phyloP scores from a whole-genome alignment of 179 eudicot species.

The Drosera spatulata region DNA sequence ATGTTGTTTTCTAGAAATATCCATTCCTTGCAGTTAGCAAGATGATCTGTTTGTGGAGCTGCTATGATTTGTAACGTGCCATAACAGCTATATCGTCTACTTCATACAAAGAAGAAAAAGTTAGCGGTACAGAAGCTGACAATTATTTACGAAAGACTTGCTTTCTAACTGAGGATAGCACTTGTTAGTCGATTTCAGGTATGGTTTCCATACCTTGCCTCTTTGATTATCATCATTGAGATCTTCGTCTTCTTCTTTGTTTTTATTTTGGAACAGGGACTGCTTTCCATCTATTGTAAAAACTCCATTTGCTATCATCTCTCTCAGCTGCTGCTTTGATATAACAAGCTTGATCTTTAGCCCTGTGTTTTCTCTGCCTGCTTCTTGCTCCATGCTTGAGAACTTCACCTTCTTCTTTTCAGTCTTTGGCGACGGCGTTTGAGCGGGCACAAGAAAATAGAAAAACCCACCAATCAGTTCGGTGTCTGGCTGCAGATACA shows the following conservation, averaged over 20 bases:
- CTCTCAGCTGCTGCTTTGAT: constrained; percentile 59
- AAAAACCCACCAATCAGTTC: constrained; percentile 22
- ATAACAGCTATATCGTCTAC: too few species aligned
- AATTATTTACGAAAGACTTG: too few species aligned
- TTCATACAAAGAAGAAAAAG: too few species aligned
- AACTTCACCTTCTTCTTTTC: constrained; percentile 30
- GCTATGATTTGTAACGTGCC: too few species aligned
- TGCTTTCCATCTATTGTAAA: constrained; percentile 31
- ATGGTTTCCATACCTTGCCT: constrained; percentile 33
- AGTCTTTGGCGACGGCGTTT: constrained; percentile 1
- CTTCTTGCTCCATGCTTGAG: constrained; percentile 19
- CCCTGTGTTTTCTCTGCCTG: constrained; percentile 15
- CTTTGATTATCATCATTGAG: constrained; percentile 5
- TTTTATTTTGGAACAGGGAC: constrained; percentile 20
- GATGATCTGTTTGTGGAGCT: too few species aligned
- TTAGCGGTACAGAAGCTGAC: too few species aligned
- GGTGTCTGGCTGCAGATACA: constrained; percentile 20
- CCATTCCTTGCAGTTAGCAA: too few species aligned
- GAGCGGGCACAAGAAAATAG: constrained; percentile 34
- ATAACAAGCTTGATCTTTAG: constrained; percentile 66
- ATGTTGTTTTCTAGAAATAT: too few species aligned
- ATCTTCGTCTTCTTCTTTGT: not conserved
- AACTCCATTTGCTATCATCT: constrained; percentile 1
- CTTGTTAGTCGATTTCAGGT: constrained; percentile 34
- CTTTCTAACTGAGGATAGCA: not conserved